Base-by-base conservation (phyloP, 306 rosid genomes). In the Pyrus pyrifolia region DNA sequence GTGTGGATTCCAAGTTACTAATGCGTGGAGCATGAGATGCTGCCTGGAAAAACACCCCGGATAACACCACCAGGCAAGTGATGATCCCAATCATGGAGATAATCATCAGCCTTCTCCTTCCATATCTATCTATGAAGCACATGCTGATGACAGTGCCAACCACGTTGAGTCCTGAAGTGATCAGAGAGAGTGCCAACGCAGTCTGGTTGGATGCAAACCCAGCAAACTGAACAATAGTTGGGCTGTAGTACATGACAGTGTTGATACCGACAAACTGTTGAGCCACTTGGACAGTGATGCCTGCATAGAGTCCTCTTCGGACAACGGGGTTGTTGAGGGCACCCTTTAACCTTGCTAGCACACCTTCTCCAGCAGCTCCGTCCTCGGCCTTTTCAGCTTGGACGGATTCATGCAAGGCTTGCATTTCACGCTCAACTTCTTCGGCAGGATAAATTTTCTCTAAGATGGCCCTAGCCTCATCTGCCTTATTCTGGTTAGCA, bases 161-260 rank as follows among this genome's bases (percentile, higher is more conserved):
- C 9, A 86, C 81, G 2, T 94, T 94, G 42, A 94, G 81, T 44
- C 96, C 91, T 11, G 98, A 84, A 69, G 96, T 91, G 66, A 90
- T 70, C 10, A 94, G 89, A 55, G 98, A 94, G 38, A 91, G 93
- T 21, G 93, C 93, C 19, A 94, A 82, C 11, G 96, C 97, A 0
- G 90, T 90, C 44, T 84, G 85, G 58, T 91, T 91, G 21, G 94
- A 88, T 68, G 96, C 94, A 31, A 85, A 87, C 31, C 98, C 98
- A 0, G 97, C 96, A 53, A 93, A 86, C 63, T 93, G 98, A 77
- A 93, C 89, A 6, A 93, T 90, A 23, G 90, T 91, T n/a, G 97
- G 98, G 45, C 93, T 88, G 91, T 93, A 91, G 64, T 91, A 93
- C 97, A 91, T 87, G 78, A 93, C 98, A 0, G 97, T 88, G 57